phyloP scores from a whole-genome alignment of 2,329 filamentous ascomycete genomes.

The Emergomyces africanus region DNA sequence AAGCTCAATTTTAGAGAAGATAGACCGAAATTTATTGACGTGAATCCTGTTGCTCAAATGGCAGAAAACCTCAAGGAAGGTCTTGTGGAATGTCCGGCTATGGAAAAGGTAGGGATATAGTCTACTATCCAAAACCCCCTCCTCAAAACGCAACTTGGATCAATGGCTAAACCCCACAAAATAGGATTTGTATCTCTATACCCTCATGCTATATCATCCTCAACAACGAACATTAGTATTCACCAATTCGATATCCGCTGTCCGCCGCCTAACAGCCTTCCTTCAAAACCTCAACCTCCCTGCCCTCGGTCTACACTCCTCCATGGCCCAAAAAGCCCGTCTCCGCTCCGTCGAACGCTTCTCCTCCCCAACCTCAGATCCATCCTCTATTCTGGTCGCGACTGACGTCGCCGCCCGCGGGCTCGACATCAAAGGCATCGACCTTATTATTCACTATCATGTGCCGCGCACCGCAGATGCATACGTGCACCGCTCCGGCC shows the following conservation, averaged over 20 bases:
- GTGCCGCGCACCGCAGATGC: constrained; percentile 81
- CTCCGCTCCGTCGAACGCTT: constrained; percentile 89
- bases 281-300: constrained; percentile 70
- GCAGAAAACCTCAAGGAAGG: constrained; percentile 75
- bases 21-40: constrained; percentile 80
- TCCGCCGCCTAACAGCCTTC: constrained; percentile 72
- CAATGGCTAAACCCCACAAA: constrained; percentile 4
- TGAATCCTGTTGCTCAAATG: constrained; percentile 83
- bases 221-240: constrained; percentile 77
- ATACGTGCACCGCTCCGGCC: constrained; percentile 90
- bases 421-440: constrained; percentile 81
- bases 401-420: constrained; percentile 91
- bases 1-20: constrained; percentile 79
- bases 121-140: background rate
- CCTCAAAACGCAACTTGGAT: constrained; percentile 1
- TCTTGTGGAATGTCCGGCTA: constrained; percentile 78
- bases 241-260: constrained; percentile 89
- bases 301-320: constrained; percentile 70
- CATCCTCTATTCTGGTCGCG: constrained; percentile 63
- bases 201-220: constrained; percentile 69
- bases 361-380: constrained; percentile 44
- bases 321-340: constrained; percentile 92
- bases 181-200: constrained; percentile 83
- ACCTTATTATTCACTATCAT: constrained; percentile 90
- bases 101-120: constrained; percentile 59